Evolutionary conservation across 176 grass and related monocot species (phyloP), one percentile per base, ranked within the genome.

Genomic region (Bonia amplexicaulis): DNA sequence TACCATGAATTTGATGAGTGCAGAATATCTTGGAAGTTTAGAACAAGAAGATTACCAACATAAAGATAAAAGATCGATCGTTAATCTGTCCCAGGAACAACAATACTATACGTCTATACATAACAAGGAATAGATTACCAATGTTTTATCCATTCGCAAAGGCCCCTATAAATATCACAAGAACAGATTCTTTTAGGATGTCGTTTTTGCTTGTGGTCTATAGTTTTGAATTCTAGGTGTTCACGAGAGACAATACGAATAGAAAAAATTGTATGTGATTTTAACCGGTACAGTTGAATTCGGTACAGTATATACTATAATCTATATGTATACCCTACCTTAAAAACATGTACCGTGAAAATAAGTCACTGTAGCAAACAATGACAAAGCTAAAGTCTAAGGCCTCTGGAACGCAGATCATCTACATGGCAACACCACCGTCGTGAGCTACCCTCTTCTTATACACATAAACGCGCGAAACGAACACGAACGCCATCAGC

Each of bases 401-500:
- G 31, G 3, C 31, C 31, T 33, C 31, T 33, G 3, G 31, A 33
- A 33, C 0, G 3, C 31, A 33, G 31, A 35, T 17, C 4, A 52
- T 9, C 71, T 73, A 73, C 71, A 73, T 51, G 45, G 31, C 58
- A 14, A 3, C 82, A 54, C 46, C 33, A 25, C 23, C 3, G 15
- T 66, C 33, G n/a, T 84, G 71, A 75, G 60, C 1, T 12, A 42
- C 63, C 73, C 64, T 69, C 37, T 69, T 76, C 73, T 77, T 85
- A n/a, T 85, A 85, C 12, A 85, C 73, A 7, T 77, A 78, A 0
- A 69, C 47, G 17, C 73, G 73, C 11, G 83, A 73, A 14, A 85
- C 71, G 5, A 76, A 31, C 1, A 77, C n/a, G 83, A 85, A 85
- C 0, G 49, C 62, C 23, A 67, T 33, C 1, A 85, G 73, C 83